phyloP scores from a whole-genome alignment of 345 rosid species.

The Iberis pinnata region DNA sequence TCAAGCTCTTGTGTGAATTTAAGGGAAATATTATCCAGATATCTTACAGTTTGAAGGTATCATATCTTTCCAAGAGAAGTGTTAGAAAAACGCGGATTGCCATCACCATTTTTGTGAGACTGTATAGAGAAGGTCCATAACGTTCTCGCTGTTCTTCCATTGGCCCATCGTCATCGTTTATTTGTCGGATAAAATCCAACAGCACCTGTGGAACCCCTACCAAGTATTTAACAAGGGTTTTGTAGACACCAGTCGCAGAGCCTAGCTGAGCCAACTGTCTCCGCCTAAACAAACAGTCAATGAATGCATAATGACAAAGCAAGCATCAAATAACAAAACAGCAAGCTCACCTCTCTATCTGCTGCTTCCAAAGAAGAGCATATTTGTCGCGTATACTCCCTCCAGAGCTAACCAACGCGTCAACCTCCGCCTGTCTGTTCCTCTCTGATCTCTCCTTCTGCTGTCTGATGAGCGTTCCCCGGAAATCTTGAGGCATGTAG shows the following conservation, averaged over 20 bases:
- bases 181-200: constrained; percentile 82
- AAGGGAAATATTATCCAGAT: constrained; percentile 1
- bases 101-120: constrained; percentile 63
- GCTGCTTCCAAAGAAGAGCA: constrained; percentile 91
- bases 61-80: constrained; percentile 59
- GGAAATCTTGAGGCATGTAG: constrained; percentile 99
- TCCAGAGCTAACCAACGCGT: constrained; percentile 68
- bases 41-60: constrained; percentile 62
- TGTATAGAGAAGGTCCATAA: constrained; percentile 87
- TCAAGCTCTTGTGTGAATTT: constrained; percentile 9
- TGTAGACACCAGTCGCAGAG: constrained; percentile 95
- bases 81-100: constrained; percentile 55
- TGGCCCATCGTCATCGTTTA: constrained; percentile 99
- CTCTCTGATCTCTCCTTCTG: constrained; percentile 96
- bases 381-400: constrained; percentile 69
- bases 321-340: not conserved
- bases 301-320: constrained; percentile 9
- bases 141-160: constrained; percentile 99
- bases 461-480: constrained; percentile 77
- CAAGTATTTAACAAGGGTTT: constrained; percentile 93
- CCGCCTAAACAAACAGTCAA: constrained; percentile 47
- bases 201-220: constrained; percentile 99
- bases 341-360: constrained; percentile 72
- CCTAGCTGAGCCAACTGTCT: constrained; percentile 93
- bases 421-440: constrained; percentile 94